Base-by-base conservation (phyloP, 2,329 filamentous ascomycete genomes). In the Zalaria obscura region DNA sequence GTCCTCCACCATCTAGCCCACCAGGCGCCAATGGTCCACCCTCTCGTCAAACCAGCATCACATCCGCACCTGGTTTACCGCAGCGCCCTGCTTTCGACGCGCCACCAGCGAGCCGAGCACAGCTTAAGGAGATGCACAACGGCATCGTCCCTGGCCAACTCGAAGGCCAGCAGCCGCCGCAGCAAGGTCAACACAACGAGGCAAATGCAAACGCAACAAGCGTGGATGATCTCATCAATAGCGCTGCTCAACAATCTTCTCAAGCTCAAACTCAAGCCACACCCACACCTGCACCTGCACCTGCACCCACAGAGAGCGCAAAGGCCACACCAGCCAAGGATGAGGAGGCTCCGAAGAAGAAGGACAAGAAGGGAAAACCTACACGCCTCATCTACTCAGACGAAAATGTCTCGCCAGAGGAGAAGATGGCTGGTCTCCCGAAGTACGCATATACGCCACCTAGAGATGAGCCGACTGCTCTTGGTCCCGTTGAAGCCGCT, bases 341-440 rank as follows among this genome's bases (percentile, higher is more conserved):
- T 6, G 45, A 43, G 5, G 35, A 38, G 25, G 11, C 26, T 9
- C 11, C 32, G 5, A 33, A 40, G n/a, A 42, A 38, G 28, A 36
- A 35, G 18, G 48, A 48, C 38, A 54, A 48, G 40, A 31, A 81
- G 70, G 81, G 81, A 59, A 70, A 76, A 46, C 75, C 78, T 56
- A 78, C 55, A 54, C 59, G 66, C 51, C 79, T 94, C 73, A 70
- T 93, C 27, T 94, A 91, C 65, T 78, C 78, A 47, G 84, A 93
- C 56, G 77, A 81, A 40, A 79, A 82, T 44, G 67, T 78, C 54
- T 91, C 83, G 54, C 83, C 86, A 2, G 88, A 95, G 66, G 88
- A 94, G 70, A 85, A 80, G 64, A 87, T 93, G 83, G 81, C 85
- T 27, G 65, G 68, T 56, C 66, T 91, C 65, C 70, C 82, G 46